phyloP scores from a whole-genome alignment of 148 eudicot genomes.

The Chenopodium suecicum region DNA sequence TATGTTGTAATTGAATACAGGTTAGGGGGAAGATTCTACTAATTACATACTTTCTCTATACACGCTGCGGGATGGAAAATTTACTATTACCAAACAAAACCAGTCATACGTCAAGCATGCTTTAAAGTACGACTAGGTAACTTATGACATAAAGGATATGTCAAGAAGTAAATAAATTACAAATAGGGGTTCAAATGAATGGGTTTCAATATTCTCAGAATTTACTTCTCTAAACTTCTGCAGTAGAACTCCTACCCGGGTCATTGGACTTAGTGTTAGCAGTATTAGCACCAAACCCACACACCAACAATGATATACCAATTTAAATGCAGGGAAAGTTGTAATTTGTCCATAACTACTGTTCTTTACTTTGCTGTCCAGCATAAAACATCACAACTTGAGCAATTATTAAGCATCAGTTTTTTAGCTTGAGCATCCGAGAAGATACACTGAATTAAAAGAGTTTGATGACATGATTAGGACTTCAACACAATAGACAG shows the following conservation, averaged over 20 bases:
- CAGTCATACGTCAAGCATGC: background rate
- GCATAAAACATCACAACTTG: constrained; percentile 14
- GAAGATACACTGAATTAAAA: constrained; percentile 25
- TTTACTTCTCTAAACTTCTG: background rate
- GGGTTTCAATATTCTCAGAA: background rate
- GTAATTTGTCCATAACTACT: constrained; percentile 5
- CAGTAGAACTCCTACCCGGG: background rate
- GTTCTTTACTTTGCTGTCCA: constrained; percentile 13
- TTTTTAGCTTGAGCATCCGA: background rate
- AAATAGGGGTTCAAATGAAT: background rate
- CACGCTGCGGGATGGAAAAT: background rate
- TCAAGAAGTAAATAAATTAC: background rate
- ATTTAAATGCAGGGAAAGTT: constrained; percentile 14
- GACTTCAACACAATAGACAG: constrained; percentile 13
- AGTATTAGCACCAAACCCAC: background rate
- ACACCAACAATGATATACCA: background rate
- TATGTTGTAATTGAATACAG: background rate
- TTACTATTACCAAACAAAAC: background rate
- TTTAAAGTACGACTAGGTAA: background rate
- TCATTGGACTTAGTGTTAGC: background rate
- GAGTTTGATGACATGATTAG: constrained; percentile 9
- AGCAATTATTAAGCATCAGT: constrained; percentile 16
- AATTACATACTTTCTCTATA: constrained; percentile 16
- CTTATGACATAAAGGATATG: constrained; percentile 5
- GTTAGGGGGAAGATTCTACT: background rate